Evolutionary conservation across 768 basidiomycete genomes (phyloP), one percentile per base, ranked within the genome.

Genomic region (Rhizopogon roseolus): DNA sequence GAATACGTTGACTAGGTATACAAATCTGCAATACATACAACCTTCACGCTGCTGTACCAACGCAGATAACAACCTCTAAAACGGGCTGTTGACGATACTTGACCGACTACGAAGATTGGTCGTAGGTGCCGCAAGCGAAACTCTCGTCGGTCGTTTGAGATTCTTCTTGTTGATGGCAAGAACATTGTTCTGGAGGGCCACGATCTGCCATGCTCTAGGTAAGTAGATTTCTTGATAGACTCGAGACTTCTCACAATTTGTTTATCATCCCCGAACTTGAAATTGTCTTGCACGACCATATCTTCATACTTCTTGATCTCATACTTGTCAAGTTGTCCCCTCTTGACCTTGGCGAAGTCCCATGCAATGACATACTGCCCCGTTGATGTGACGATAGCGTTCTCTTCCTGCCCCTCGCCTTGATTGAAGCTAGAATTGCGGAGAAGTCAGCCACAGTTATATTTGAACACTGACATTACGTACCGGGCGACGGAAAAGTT

Each of bases 281-380:
- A 99, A 72, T 88, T 92, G 70, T 99, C 97, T 59, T 97, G 95
- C 0, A 98, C 94, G 54, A 98, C 94, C 43, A 81, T 78, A 62
- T 96, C 93, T 63, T 93, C 89, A 66, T 97, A 98, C 74, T 88
- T 88, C 80, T 95, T 94, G 76, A 98, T 95, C 63, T 96, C 93
- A 64, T 98, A 98, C 68, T 88, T 89, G 71, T 93, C 91, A 41
- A 88, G 77, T 48, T 82, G 81, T 51, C 97, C 97, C 70, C 86
- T 86, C 80, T 96, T 98, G 58, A 98, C 90, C 65, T 95, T 93
- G 42, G 79, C 81, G 67, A 99, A 96, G 81, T 98, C 95, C 95
- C 95, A 99, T 6, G 93, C 94, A 63, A 98, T 81, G 54, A 98
- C 90, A 61, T 83, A 98, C 65, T 85, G 82, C 17, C 96, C 96